phyloP scores from a whole-genome alignment of 2,329 filamentous ascomycete genomes.

The Beauveria australis region DNA sequence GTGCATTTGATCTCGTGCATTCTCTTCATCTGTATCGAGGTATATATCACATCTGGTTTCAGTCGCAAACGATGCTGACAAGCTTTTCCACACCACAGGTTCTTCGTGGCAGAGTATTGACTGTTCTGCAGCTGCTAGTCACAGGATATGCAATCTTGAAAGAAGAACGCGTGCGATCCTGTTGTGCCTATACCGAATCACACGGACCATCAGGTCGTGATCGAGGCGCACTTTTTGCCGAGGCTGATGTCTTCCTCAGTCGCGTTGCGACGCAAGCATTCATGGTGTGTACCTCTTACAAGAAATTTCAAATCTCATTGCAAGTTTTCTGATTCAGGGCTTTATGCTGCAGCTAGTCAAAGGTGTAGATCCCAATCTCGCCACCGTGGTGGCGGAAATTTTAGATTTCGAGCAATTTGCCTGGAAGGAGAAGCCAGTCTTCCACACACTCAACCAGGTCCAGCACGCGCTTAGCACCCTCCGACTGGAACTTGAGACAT shows the following conservation, averaged over 20 bases:
- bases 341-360: not conserved
- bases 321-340: not conserved
- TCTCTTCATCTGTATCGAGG: constrained; percentile 11
- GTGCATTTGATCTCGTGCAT: constrained; percentile 10
- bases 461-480: constrained; percentile 1
- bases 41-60: not conserved
- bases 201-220: not conserved
- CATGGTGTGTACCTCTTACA: not conserved
- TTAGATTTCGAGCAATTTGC: not conserved
- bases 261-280: constrained; percentile 3
- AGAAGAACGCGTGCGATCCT: not conserved
- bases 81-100: not conserved
- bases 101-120: not conserved
- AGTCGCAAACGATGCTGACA: not conserved
- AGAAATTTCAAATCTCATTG: not conserved
- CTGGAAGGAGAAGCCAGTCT: not conserved
- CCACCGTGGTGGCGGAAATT: not conserved
- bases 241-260: not conserved
- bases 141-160: constrained; percentile 2
- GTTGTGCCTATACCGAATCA: not conserved
- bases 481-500: constrained; percentile 8
- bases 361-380: not conserved
- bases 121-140: not conserved
- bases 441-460: constrained; percentile 5
- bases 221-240: not conserved